Evolutionary conservation across 2,329 filamentous ascomycete species (phyloP).

Genomic region (Chaetomium olivaceum): DNA sequence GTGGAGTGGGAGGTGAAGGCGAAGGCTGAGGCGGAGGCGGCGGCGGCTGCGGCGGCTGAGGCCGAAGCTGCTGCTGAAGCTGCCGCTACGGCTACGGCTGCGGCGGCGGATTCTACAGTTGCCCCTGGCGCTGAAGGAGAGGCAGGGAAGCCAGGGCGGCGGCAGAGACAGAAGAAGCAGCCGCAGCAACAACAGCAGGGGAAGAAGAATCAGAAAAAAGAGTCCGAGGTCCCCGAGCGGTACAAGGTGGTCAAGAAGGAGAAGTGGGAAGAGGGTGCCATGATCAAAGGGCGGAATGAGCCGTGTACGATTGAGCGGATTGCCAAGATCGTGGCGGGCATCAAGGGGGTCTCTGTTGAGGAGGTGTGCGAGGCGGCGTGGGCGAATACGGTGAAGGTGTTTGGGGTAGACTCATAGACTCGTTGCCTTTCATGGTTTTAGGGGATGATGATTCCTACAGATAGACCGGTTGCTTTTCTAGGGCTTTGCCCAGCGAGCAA

Average conservation of each 20-base stretch:
- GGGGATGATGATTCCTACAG: background rate
- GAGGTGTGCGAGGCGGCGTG: constrained; percentile 85
- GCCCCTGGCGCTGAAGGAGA: background rate
- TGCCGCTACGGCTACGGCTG: constrained; percentile 13
- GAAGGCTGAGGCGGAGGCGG: constrained; percentile 10
- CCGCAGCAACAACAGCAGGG: constrained; percentile 38
- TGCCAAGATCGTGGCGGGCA: constrained; percentile 81
- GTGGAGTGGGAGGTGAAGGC: constrained; percentile 44
- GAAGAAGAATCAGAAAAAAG: constrained; percentile 58
- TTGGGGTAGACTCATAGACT: constrained; percentile 62
- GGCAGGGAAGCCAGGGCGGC: constrained; percentile 24
- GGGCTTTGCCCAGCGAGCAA: background rate
- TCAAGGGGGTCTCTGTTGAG: constrained; percentile 77
- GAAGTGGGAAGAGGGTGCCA: constrained; percentile 81
- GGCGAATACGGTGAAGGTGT: constrained; percentile 78
- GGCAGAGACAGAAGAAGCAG: constrained; percentile 19
- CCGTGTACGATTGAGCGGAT: constrained; percentile 83
- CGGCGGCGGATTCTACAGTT: background rate
- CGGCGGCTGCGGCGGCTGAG: background rate
- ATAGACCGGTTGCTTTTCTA: background rate
- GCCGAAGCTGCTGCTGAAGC: background rate
- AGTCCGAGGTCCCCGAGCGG: constrained; percentile 67
- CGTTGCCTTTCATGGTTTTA: background rate
- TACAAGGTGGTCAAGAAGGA: constrained; percentile 94
- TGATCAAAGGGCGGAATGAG: constrained; percentile 96